A percentile compares a stretch with the other conserved stretches of the same genome.
Evolutionary conservation across 352 stramenopile species (phyloP).

Genomic region (Hyaloperonospora arabidopsidis): DNA sequence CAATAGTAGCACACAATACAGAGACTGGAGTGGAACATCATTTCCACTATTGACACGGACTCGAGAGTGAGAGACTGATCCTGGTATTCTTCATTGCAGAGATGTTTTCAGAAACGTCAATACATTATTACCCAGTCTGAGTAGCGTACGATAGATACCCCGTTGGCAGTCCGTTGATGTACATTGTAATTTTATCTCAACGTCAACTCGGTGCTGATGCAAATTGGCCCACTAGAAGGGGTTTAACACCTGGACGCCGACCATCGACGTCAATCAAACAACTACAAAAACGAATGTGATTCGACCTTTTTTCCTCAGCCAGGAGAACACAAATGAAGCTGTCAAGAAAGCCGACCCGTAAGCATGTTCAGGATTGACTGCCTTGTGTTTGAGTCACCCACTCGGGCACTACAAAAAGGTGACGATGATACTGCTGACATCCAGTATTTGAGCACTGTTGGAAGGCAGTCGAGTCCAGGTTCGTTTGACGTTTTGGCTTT

Average conservation of each 20-base stretch:
- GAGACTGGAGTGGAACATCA: neutral
- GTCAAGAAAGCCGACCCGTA: neutral
- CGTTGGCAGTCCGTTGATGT: constrained; percentile 1
- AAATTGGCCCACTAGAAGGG: constrained; percentile 32
- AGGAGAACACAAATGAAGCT: neutral
- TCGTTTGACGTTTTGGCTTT: constrained; percentile 8
- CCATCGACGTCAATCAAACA: constrained; percentile 5
- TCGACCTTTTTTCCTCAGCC: neutral
- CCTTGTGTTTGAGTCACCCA: neutral
- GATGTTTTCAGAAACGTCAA: constrained; percentile 26
- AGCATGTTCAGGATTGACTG: constrained; percentile 2
- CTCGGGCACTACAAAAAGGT: neutral
- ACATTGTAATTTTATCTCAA: constrained; percentile 1
- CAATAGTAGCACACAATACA: neutral
- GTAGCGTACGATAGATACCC: constrained; percentile 28
- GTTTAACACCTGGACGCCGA: constrained; percentile 26
- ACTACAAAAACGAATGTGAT: constrained; percentile 5
- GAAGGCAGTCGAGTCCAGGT: constrained; percentile 38
- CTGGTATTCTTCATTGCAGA: constrained; percentile 2
- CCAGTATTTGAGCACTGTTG: constrained; percentile 24
- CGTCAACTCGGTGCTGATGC: constrained; percentile 3
- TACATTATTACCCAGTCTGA: constrained; percentile 39
- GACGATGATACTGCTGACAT: constrained; percentile 25
- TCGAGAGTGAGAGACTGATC: constrained; percentile 4
- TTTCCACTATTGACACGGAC: neutral